Evolutionary conservation across 495 filamentous ascomycete genomes (phyloP).

Genomic region (Rostrohypoxylon terebratum): DNA sequence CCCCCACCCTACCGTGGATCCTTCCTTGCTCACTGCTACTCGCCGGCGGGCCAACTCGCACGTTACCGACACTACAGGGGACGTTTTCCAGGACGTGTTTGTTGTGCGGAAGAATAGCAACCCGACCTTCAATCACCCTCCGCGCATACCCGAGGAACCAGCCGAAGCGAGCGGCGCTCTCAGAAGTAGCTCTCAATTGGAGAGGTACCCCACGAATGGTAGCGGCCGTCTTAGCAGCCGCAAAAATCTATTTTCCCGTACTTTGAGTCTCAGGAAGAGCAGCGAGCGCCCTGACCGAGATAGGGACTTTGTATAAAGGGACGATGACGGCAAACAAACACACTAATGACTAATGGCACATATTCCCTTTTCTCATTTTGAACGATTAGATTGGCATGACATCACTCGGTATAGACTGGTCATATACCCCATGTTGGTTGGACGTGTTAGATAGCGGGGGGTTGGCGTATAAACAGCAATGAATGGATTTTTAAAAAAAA

Average conservation of each 20-base stretch:
- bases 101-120: slow-evolving; percentile 39
- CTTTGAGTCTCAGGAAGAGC: slow-evolving; percentile 30
- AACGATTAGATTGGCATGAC: slow-evolving; percentile 17
- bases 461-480: slow-evolving; percentile 19
- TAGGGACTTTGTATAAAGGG: slow-evolving; percentile 43
- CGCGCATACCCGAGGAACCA: slow-evolving; percentile 44
- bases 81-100: slow-evolving; percentile 50
- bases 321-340: neutral
- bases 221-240: slow-evolving; percentile 34
- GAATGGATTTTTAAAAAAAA: neutral
- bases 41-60: slow-evolving; percentile 47
- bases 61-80: slow-evolving; percentile 31
- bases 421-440: slow-evolving; percentile 32
- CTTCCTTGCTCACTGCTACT: slow-evolving; percentile 41
- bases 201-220: slow-evolving; percentile 28
- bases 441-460: slow-evolving; percentile 8
- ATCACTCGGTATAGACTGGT: slow-evolving; percentile 27
- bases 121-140: slow-evolving; percentile 34
- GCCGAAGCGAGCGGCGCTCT: slow-evolving; percentile 23
- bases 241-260: slow-evolving; percentile 28
- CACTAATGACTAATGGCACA: slow-evolving; percentile 21
- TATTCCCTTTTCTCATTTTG: neutral
- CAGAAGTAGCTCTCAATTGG: slow-evolving; percentile 32
- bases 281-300: slow-evolving; percentile 34
- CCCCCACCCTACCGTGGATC: slow-evolving; percentile 34